phyloP scores from a whole-genome alignment of 1,284 basidiomycete genomes.

The Vanrija humicola region DNA sequence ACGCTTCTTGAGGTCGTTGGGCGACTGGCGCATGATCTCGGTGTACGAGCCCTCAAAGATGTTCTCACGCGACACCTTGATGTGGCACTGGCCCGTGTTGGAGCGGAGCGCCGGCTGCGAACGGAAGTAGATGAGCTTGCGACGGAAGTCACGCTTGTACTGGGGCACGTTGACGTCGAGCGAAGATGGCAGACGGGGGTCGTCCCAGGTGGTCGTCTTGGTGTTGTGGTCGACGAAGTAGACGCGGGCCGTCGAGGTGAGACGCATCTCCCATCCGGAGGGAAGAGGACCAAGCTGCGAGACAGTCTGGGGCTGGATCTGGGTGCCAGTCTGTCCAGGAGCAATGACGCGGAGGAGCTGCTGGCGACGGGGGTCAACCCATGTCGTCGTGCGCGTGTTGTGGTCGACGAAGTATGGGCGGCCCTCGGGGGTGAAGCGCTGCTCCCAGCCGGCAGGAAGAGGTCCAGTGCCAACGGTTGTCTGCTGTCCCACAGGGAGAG shows the following conservation, averaged over 20 bases:
- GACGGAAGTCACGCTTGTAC: conserved; percentile 97
- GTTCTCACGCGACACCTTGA: conserved; percentile 88
- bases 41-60: conserved; percentile 96
- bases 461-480: conserved; percentile 77
- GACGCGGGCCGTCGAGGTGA: conserved; percentile 85
- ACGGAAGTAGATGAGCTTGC: conserved; percentile 98
- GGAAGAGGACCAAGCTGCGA: conserved; percentile 91
- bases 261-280: conserved; percentile 95
- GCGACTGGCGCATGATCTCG: conserved; percentile 85
- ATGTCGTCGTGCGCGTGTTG: conserved; percentile 93
- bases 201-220: conserved; percentile 90
- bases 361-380: conserved; percentile 93
- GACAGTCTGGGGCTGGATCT: conserved; percentile 73
- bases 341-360: conserved; percentile 82
- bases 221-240: conserved; percentile 98
- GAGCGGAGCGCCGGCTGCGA: conserved; percentile 91
- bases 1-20: conserved; percentile 92
- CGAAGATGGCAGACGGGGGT: conserved; percentile 72
- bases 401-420: conserved; percentile 97
- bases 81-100: conserved; percentile 87
- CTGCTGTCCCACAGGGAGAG: conserved; percentile 48
- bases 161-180: conserved; percentile 87
- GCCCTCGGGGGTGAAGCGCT: conserved; percentile 94
- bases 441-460: conserved; percentile 95
- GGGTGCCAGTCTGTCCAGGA: conserved; percentile 71